Percentiles rank a stretch among this genome's conserved stretches.
Evolutionary conservation across 2,329 filamentous ascomycete genomes (phyloP).

Genomic region (Elsinoe perseae): DNA sequence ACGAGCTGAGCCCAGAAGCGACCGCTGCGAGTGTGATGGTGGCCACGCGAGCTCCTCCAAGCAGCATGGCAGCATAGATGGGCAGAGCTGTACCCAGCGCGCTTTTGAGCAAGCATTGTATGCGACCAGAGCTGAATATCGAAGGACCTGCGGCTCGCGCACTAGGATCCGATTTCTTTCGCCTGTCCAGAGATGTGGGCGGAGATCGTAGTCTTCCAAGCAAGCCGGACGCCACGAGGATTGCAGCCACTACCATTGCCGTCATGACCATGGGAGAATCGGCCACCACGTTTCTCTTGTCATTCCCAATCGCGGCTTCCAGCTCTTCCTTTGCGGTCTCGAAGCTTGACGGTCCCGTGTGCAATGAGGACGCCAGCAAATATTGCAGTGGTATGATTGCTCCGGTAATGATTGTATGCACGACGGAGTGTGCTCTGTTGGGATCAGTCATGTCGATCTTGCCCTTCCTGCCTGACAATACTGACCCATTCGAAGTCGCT

Average conservation of each 20-base stretch:
- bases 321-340: conserved; percentile 23
- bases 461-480: not conserved
- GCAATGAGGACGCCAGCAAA: conserved; percentile 34
- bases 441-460: not conserved
- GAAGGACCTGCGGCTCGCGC: not conserved
- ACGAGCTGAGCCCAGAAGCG: conserved; percentile 37
- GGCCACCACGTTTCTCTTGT: not conserved
- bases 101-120: conserved; percentile 12
- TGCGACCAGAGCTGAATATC: not conserved
- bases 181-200: conserved; percentile 25
- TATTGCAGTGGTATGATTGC: conserved; percentile 44
- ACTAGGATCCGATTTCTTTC: conserved; percentile 24
- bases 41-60: conserved; percentile 48
- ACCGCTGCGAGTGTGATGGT: conserved; percentile 43
- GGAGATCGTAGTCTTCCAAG: conserved; percentile 30
- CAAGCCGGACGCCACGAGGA: conserved; percentile 39
- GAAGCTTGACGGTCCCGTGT: conserved; percentile 36
- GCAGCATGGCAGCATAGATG: conserved; percentile 48
- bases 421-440: conserved; percentile 16
- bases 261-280: conserved; percentile 35
- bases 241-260: conserved; percentile 40
- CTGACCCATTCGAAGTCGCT: not conserved
- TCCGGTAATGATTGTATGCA: conserved; percentile 44
- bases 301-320: conserved; percentile 14
- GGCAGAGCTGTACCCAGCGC: conserved; percentile 36